Evolutionary conservation across 1,284 basidiomycete species (phyloP).

Genomic region (Cutaneotrichosporon curvatum): DNA sequence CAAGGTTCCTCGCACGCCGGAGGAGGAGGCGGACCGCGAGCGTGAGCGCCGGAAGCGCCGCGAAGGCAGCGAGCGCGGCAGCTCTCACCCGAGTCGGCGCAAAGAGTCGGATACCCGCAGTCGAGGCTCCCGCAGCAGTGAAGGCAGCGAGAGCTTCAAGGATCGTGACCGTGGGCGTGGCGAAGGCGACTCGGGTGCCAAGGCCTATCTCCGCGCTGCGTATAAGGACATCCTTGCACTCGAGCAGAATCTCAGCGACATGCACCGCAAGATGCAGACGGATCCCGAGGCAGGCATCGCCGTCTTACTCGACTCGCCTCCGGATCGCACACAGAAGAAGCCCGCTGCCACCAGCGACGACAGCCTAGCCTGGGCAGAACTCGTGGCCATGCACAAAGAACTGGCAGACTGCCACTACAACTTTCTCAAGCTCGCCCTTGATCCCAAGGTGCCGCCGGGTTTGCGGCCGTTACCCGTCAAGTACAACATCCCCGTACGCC

Average conservation of each 20-base stretch:
- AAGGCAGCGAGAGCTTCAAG: constrained; percentile 47
- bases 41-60: constrained; percentile 39
- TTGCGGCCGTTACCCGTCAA: constrained; percentile 81
- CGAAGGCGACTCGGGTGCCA: constrained; percentile 45
- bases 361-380: constrained; percentile 40
- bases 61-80: constrained; percentile 44
- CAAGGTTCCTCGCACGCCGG: constrained; percentile 22
- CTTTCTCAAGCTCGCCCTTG: constrained; percentile 75
- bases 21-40: constrained; percentile 42
- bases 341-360: constrained; percentile 19
- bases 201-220: constrained; percentile 40
- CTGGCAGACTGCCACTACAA: constrained; percentile 83
- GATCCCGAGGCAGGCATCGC: constrained; percentile 40
- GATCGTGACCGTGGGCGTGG: constrained; percentile 42
- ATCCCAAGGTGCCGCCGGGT: constrained; percentile 77
- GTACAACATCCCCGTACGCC: constrained; percentile 87
- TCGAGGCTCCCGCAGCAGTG: constrained; percentile 41
- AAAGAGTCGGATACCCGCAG: constrained; percentile 35
- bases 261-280: constrained; percentile 41
- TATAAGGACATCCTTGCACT: constrained; percentile 44
- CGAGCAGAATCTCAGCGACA: constrained; percentile 44
- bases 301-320: constrained; percentile 21
- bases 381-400: constrained; percentile 44
- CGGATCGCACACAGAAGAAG: constrained; percentile 5
- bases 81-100: constrained; percentile 17